Conservation (phyloP, 768 basidiomycete species). For the Phlebiopsis flavidoalba region DNA sequence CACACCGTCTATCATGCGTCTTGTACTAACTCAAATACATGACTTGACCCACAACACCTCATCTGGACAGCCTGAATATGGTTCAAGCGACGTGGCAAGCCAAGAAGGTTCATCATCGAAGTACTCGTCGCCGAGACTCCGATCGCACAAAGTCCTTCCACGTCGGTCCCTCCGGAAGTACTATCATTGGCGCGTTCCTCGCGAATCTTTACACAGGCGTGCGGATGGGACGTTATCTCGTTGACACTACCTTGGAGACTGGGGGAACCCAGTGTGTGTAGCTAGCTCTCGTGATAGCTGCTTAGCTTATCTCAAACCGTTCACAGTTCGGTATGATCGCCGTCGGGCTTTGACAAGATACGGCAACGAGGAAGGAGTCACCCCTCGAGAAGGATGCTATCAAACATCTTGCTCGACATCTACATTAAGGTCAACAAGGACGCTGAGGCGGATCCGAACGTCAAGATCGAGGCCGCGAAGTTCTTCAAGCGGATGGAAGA, state of each 20-base stretch:
- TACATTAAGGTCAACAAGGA: constrained; percentile 95
- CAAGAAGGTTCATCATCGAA: constrained; percentile 49
- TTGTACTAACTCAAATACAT: constrained; percentile 71
- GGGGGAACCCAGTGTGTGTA: constrained; percentile 94
- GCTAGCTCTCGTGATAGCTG: background rate
- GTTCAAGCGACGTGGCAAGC: constrained; percentile 72
- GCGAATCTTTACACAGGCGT: constrained; percentile 85
- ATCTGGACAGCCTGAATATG: constrained; percentile 66
- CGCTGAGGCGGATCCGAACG: constrained; percentile 62
- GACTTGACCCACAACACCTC: constrained; percentile 59
- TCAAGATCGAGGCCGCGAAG: constrained; percentile 70
- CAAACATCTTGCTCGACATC: constrained; percentile 88
- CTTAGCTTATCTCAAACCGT: background rate
- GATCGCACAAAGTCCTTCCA: constrained; percentile 99
- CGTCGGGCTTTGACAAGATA: constrained; percentile 89
- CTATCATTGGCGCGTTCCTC: constrained; percentile 98
- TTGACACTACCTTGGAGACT: constrained; percentile 97
- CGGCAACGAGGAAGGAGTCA: constrained; percentile 76
- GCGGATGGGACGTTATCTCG: constrained; percentile 87
- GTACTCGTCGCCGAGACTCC: constrained; percentile 93
- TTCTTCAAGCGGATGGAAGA: constrained; percentile 97
- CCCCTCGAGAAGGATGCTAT: constrained; percentile 87
- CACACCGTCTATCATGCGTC: constrained; percentile 57
- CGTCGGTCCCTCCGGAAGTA: constrained; percentile 92
- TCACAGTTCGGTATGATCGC: constrained; percentile 81